phyloP scores from a whole-genome alignment of 1,284 basidiomycete genomes.

The Trametes sp. region DNA sequence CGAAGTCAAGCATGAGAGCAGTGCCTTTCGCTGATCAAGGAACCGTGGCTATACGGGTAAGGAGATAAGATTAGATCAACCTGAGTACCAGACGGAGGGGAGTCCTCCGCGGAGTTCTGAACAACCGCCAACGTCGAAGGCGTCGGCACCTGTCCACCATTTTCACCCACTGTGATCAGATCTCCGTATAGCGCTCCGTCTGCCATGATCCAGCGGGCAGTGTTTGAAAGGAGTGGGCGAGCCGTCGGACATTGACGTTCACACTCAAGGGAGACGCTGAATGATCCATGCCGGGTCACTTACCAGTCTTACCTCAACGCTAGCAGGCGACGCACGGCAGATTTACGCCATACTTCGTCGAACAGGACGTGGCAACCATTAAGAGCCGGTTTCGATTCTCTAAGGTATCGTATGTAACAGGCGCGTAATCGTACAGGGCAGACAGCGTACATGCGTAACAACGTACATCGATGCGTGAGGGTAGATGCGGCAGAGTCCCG shows the following conservation, averaged over 20 bases:
- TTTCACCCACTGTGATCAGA: not conserved
- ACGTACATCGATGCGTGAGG: not conserved
- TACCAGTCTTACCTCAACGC: no score
- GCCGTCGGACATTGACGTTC: no score
- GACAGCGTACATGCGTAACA: slow-evolving; percentile 4
- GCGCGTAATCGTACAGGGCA: slow-evolving; percentile 9
- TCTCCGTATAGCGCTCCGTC: no score
- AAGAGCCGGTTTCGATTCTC: not conserved
- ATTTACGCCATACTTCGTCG: no score
- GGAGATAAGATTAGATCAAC: not conserved
- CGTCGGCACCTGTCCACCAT: not conserved
- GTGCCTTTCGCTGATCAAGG: no score
- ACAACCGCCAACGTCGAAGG: not conserved
- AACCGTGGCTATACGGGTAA: not conserved
- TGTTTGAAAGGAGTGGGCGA: no score
- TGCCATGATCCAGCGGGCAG: no score
- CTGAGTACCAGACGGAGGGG: no score
- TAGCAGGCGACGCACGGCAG: not conserved
- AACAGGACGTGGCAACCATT: not conserved
- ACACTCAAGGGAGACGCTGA: no score
- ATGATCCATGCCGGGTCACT: no score
- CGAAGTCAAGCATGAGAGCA: not conserved
- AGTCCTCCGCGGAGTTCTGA: no score
- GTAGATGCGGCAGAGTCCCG: slow-evolving; percentile 2
- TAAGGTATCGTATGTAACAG: slow-evolving; percentile 8